phyloP scores from a whole-genome alignment of 1,284 basidiomycete genomes.

The Rhodofomes roseus region DNA sequence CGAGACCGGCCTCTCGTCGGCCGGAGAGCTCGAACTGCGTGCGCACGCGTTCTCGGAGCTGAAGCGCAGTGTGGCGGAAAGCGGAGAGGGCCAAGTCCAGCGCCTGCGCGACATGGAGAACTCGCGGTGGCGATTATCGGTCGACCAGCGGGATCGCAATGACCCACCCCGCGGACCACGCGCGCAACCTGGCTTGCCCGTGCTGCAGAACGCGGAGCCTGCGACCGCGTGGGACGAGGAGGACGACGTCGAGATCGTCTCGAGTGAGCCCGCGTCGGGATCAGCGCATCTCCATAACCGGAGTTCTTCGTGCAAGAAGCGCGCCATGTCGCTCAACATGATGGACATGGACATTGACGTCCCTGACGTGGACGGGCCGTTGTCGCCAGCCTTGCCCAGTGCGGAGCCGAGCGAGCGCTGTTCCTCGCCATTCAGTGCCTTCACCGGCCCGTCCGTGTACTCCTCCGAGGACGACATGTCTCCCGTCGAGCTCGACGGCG shows the following conservation, averaged over 20 bases:
- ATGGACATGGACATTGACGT: constrained; percentile 40
- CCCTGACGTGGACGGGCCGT: constrained; percentile 11
- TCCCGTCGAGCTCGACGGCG: constrained; percentile 14
- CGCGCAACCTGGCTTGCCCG: constrained; percentile 1
- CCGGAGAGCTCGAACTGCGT: constrained; percentile 43
- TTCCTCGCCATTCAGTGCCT: constrained; percentile 27
- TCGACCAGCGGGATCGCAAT: constrained; percentile 7
- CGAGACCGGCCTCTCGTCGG: constrained; percentile 14
- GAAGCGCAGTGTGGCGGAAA: constrained; percentile 54
- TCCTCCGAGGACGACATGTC: constrained; percentile 24
- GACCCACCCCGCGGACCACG: constrained; percentile 8
- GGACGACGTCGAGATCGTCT: constrained; percentile 55
- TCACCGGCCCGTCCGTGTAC: constrained; percentile 25
- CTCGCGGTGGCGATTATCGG: constrained; percentile 37
- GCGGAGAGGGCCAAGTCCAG: constrained; percentile 61
- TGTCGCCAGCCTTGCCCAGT: constrained; percentile 9
- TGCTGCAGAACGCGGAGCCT: constrained; percentile 8
- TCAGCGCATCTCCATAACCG: constrained; percentile 15
- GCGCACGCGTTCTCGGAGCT: constrained; percentile 64
- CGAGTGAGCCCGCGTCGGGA: constrained; percentile 29
- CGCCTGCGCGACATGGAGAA: constrained; percentile 71
- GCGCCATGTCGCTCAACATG: constrained; percentile 39
- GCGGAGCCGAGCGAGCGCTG: constrained; percentile 23
- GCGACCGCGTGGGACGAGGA: constrained; percentile 33
- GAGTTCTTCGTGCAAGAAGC: constrained; percentile 31